These are phyloP conservation scores for Periglandula ipomoeae DNA, from an alignment of 2,329 filamentous ascomycete species.

Conservation along the genomic window DNA sequence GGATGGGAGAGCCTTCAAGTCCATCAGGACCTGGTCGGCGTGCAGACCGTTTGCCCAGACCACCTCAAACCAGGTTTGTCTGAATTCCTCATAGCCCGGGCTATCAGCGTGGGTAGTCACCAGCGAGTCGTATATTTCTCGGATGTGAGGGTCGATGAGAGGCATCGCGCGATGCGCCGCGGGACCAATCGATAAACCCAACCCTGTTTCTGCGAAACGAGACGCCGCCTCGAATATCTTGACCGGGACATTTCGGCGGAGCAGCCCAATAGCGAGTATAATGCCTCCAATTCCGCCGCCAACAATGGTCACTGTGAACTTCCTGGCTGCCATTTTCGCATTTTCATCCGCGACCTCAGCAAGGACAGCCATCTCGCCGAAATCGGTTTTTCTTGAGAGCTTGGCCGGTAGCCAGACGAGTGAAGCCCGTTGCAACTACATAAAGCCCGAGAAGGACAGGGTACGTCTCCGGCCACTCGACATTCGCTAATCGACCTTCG, in stretches of 20 bases:
- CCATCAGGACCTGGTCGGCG: conserved; percentile 6
- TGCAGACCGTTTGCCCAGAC: conserved; percentile 6
- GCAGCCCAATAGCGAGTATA: conserved; percentile 41
- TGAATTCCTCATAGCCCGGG: conserved; percentile 10
- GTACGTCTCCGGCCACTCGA: no score
- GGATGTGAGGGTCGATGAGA: conserved; percentile 37
- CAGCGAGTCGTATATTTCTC: conserved; percentile 30
- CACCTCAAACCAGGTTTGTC: conserved; percentile 11
- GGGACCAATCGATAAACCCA: conserved; percentile 46
- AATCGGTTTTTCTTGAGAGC: no score
- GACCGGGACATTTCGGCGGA: conserved; percentile 21
- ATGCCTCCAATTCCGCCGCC: conserved; percentile 52
- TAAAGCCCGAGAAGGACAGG: no score
- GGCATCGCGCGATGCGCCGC: conserved; percentile 47
- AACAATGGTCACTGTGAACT: conserved; percentile 38
- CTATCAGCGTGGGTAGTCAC: conserved; percentile 10
- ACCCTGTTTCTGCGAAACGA: conserved; percentile 48
- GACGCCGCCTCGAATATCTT: conserved; percentile 47
- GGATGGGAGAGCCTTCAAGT: conserved; percentile 8
- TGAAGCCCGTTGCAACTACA: no score
- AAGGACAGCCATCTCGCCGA: neutral
- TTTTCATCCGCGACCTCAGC: neutral
- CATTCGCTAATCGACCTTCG: no score
- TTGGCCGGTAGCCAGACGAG: no score
- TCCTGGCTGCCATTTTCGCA: neutral